phyloP scores from a whole-genome alignment of 139 green algal species.

The Picochlorum sp. region DNA sequence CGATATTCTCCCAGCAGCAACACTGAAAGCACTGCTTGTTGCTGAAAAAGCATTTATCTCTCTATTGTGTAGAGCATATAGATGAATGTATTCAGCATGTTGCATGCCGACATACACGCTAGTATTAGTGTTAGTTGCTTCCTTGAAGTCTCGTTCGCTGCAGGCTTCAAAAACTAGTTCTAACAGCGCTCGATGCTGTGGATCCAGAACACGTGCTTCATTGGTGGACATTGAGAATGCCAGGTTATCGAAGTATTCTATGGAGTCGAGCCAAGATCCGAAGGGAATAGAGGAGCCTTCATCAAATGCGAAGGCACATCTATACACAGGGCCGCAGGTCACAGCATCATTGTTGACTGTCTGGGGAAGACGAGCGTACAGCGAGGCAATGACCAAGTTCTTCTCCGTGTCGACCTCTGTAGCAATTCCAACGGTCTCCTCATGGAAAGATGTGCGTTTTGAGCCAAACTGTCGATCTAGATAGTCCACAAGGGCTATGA shows the following conservation, averaged over 20 bases:
- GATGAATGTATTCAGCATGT: slow-evolving; percentile 8
- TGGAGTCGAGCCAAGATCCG: slow-evolving; percentile 34
- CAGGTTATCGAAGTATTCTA: slow-evolving; percentile 36
- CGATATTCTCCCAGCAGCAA: slow-evolving; percentile 67
- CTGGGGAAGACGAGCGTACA: not conserved
- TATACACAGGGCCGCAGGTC: slow-evolving; percentile 22
- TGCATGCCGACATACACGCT: slow-evolving; percentile 14
- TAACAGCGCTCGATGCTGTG: slow-evolving; percentile 61
- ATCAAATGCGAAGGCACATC: slow-evolving; percentile 18
- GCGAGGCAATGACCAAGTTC: not conserved
- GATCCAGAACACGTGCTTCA: slow-evolving; percentile 44
- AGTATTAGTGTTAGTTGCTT: not conserved
- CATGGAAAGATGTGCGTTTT: not conserved
- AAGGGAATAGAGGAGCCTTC: not conserved
- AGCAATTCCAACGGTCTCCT: not conserved
- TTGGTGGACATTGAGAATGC: slow-evolving; percentile 31
- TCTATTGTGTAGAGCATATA: slow-evolving; percentile 13
- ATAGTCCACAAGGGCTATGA: slow-evolving; percentile 28
- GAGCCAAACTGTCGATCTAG: slow-evolving; percentile 6
- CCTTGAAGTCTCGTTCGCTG: too few species aligned
- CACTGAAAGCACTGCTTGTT: slow-evolving; percentile 45
- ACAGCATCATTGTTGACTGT: slow-evolving; percentile 17
- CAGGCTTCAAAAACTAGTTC: slow-evolving; percentile 20
- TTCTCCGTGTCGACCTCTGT: slow-evolving; percentile 6
- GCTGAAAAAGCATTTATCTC: slow-evolving; percentile 17